Base-by-base conservation (phyloP, 2,329 filamentous ascomycete genomes). In the Trichoderma afroharzianum region DNA sequence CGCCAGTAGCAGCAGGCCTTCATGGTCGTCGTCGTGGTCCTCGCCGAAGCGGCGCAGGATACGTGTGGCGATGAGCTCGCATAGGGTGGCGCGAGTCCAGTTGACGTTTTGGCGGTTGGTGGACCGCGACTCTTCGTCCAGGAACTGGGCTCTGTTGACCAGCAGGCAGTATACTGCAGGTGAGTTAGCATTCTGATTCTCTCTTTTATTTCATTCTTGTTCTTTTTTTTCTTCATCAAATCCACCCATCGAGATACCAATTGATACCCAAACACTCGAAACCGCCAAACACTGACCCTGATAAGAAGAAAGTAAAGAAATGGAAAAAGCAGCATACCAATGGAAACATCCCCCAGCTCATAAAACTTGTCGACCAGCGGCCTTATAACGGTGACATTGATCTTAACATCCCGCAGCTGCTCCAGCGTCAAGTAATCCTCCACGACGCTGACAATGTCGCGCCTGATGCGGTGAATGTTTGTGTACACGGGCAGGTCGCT, bases 341-440 rank as follows among this genome's bases (percentile, higher is more conserved):
- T 90, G 1, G 93, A 95, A 50, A 95, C 90, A 82, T 96, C 93
- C 72, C 93, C 87, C 72, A 91, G 86, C 76, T 93, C 90, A 78
- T 94, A 96, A 9, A 95, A 87, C 78, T 93, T 92, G 79, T 96
- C 92, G n/a, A 96, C 92, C 30, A 96, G 82, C 1, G 93, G 93
- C 71, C 93, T 88, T 24, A 96, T 90, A 58, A 96, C 91, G 1
- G 91, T 87, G 64, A 93, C 88, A 78, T 96, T 96, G 85, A 96
- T 94, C 72, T 93, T 88, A 70, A 94, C 91, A 79, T 94, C 92
- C 77, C 91, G 88, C 74, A 97, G 84, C 83, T 96, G 93, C 75
- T 94, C 92, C 70, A 92, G 83, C 71, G 89, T 93, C 77, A 89
- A 80, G 75, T 87, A 87, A 78, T 88, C 86, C 82, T 90, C 89